Conservation (phyloP, 441 rosid genomes). For the Jatropha podagrica region DNA sequence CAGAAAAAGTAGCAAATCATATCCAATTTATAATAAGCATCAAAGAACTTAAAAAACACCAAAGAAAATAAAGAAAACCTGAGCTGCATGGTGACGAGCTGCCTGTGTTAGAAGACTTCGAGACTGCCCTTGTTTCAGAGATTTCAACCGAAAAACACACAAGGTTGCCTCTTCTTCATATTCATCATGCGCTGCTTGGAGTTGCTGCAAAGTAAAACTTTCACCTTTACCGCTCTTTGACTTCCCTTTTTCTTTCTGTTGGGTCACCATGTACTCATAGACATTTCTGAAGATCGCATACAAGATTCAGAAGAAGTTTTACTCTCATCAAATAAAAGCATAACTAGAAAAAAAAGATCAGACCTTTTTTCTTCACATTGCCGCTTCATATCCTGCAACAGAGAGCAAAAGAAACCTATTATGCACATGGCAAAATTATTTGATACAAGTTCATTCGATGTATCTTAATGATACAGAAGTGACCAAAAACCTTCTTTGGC, state of each 20-base stretch:
- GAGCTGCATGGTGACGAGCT: conserved; percentile 96
- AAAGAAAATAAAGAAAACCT: conserved; percentile 47
- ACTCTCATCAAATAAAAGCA: conserved; percentile 22
- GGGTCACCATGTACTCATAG: conserved; percentile 72
- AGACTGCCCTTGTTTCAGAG: conserved; percentile 90
- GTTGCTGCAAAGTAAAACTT: conserved; percentile 47
- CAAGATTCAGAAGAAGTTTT: conserved; percentile 29
- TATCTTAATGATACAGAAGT: background rate
- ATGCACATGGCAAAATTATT: conserved; percentile 13
- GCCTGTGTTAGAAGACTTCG: conserved; percentile 95
- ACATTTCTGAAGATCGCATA: conserved; percentile 57
- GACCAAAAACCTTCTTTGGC: background rate
- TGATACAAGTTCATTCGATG: background rate
- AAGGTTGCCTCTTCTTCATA: conserved; percentile 83
- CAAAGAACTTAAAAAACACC: conserved; percentile 1
- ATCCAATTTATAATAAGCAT: conserved; percentile 16
- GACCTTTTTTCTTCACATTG: conserved; percentile 98
- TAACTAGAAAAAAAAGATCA: conserved; percentile 17
- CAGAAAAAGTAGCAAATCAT: conserved; percentile 21
- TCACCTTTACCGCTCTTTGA: conserved; percentile 76
- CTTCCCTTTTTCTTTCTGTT: conserved; percentile 83
- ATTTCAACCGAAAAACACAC: conserved; percentile 85
- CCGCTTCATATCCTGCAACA: conserved; percentile 93
- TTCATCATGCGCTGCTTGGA: conserved; percentile 74
- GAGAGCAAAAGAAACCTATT: conserved; percentile 24